Evolutionary conservation across 768 basidiomycete species (phyloP), one percentile per base, ranked within the genome.

Genomic region (Glaciozyma martinii): DNA sequence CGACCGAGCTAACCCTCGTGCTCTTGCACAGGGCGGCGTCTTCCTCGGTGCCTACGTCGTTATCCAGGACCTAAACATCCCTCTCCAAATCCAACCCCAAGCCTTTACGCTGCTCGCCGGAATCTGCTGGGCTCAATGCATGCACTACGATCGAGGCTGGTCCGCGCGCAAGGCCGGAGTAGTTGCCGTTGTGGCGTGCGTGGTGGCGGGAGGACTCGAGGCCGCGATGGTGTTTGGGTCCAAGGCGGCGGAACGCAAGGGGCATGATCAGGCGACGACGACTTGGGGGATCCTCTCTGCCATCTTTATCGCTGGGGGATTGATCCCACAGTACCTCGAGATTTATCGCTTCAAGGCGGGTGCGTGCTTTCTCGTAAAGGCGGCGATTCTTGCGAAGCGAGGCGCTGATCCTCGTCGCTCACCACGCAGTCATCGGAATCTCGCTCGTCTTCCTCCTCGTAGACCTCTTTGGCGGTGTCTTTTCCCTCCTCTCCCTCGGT

Each of bases 21-120:
- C 5, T 25, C 15, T 16, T 25, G 23, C 6, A 25, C 27, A 52
- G 87, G 77, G 85, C 0, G 80, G 80, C 3, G 75, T 81, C 40
- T 84, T 85, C 68, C 78, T 88, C 10, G 88, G 87, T n/a, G 78
- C 82, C 18, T 91, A 90, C 74, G 76, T 77, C 25, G 79, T 89
- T 59, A 76, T 83, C 1, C 84, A 86, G 67, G 76, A 82, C 60
- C 75, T 89, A 46, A 88, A 85, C 73, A 81, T 89, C 43, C 87
- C 88, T 1, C 80, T 90, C 49, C 85, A 87, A 52, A 63, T 86
- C 3, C 84, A 87, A 62, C 77, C 77, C 7, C 78, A 78, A 62
- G 61, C 71, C 2, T 87, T 90, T 72, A 82, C 82, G 1, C 76
- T 82, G 30, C 77, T 90, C 18, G 77, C 80, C 0, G 77, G 86